These are phyloP conservation scores for Deinandra increscens DNA, from an alignment of 129 eudicot genomes.

Conservation along the genomic window DNA sequence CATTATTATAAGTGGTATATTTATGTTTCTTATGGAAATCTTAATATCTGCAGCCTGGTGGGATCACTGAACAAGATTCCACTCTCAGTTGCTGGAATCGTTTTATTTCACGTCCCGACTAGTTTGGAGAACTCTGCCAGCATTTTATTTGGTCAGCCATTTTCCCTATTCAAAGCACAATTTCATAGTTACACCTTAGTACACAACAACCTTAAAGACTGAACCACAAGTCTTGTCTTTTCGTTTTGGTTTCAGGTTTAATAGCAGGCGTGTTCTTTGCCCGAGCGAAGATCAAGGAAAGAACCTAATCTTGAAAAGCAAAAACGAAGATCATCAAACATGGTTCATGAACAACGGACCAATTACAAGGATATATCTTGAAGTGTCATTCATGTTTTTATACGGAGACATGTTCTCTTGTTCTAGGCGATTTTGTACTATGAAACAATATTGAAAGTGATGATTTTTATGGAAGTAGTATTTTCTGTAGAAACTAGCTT, in stretches of 20 bases:
- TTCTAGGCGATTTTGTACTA: constrained; percentile 27
- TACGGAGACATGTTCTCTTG: constrained; percentile 1
- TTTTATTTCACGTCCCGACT: constrained; percentile 86
- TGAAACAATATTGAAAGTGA: constrained; percentile 6
- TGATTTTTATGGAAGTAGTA: constrained; percentile 16
- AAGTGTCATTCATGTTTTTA: constrained; percentile 13
- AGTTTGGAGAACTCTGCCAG: constrained; percentile 89
- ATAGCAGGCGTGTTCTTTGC: constrained; percentile 91
- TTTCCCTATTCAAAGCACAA: neutral
- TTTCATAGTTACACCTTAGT: neutral
- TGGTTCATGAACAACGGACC: neutral
- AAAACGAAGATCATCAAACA: neutral
- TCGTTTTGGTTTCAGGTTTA: constrained; percentile 42
- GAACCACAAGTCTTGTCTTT: neutral
- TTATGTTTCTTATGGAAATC: constrained; percentile 18
- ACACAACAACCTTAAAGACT: neutral
- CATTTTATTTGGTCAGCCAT: constrained; percentile 70
- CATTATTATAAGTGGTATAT: neutral
- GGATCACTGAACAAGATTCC: constrained; percentile 97
- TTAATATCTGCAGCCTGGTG: constrained; percentile 68
- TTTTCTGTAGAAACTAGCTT: neutral
- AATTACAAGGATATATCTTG: constrained; percentile 2
- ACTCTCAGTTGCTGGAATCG: constrained; percentile 84
- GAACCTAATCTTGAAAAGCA: constrained; percentile 39
- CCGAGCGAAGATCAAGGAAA: constrained; percentile 69